Evolutionary conservation across 129 eudicot genomes (phyloP).

Genomic region (Daucus carota): DNA sequence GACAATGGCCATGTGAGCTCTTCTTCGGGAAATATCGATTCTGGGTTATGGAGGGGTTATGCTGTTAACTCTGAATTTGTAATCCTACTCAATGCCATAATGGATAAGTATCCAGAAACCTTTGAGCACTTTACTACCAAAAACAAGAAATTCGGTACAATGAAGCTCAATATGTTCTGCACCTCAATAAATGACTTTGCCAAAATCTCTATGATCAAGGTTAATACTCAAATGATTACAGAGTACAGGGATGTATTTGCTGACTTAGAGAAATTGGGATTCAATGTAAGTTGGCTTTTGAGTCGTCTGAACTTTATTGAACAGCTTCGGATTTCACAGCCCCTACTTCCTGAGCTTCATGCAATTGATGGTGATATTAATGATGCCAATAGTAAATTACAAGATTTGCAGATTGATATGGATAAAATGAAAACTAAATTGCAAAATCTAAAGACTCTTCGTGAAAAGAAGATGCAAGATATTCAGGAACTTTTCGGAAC

Average conservation of each 20-base stretch:
- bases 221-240: background rate
- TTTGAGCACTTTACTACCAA: background rate
- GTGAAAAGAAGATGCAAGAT: background rate
- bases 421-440: background rate
- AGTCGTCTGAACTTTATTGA: background rate
- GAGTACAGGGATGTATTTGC: slow-evolving; percentile 1
- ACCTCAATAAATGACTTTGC: background rate
- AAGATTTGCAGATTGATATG: background rate
- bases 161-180: background rate
- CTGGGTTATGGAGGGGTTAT: background rate
- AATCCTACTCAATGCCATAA: background rate
- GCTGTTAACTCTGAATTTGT: background rate
- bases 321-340: background rate
- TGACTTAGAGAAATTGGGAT: background rate
- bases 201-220: background rate
- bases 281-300: background rate
- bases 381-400: background rate
- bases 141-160: background rate
- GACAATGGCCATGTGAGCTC: background rate
- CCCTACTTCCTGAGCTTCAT: background rate
- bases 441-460: background rate
- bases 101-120: background rate
- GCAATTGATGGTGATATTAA: background rate
- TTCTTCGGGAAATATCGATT: background rate
- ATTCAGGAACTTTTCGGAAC: background rate